phyloP scores from a whole-genome alignment of 2,329 filamentous ascomycete genomes.

The Ophiostoma pallidulum region DNA sequence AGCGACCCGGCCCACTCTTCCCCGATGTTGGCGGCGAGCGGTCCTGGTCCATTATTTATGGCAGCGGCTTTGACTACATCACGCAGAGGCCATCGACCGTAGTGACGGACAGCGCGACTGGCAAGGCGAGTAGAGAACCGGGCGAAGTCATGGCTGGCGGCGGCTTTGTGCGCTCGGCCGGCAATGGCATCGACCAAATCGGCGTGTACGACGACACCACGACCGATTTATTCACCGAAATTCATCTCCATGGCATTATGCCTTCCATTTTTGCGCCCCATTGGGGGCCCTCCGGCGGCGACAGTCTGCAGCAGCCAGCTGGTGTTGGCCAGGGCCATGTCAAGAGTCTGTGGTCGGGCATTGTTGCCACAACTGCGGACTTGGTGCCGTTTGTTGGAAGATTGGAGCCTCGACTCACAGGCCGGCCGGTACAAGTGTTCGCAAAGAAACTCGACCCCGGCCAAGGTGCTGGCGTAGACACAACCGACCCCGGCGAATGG shows the following conservation, averaged over 20 bases:
- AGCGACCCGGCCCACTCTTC: conserved; percentile 31
- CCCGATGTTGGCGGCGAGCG: conserved; percentile 25
- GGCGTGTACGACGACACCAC: conserved; percentile 38
- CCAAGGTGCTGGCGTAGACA: not conserved
- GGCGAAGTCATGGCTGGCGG: conserved; percentile 47
- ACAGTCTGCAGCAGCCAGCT: not conserved
- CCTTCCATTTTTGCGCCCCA: conserved; percentile 31
- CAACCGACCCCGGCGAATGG: conserved; percentile 33
- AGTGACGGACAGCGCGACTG: not conserved
- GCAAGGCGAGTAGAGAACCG: conserved; percentile 17
- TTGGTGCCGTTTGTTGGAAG: conserved; percentile 37
- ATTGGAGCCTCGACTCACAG: conserved; percentile 26
- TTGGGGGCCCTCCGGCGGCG: conserved; percentile 24
- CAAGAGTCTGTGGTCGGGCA: conserved; percentile 39
- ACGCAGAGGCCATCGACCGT: conserved; percentile 33
- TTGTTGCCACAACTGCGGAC: conserved; percentile 39
- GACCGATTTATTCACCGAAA: conserved; percentile 29
- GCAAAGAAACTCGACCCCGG: not conserved
- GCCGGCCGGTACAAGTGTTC: not conserved
- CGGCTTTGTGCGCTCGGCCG: conserved; percentile 34
- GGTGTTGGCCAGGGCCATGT: conserved; percentile 20
- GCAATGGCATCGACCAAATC: conserved; percentile 35
- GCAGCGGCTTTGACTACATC: conserved; percentile 40
- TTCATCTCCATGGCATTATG: conserved; percentile 33
- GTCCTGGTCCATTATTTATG: conserved; percentile 44